A percentile compares a stretch with the other conserved stretches of the same genome.
These are phyloP conservation scores for Pseudopediastrum boryanum DNA, from an alignment of 139 green algal species.

Conservation along the genomic window DNA sequence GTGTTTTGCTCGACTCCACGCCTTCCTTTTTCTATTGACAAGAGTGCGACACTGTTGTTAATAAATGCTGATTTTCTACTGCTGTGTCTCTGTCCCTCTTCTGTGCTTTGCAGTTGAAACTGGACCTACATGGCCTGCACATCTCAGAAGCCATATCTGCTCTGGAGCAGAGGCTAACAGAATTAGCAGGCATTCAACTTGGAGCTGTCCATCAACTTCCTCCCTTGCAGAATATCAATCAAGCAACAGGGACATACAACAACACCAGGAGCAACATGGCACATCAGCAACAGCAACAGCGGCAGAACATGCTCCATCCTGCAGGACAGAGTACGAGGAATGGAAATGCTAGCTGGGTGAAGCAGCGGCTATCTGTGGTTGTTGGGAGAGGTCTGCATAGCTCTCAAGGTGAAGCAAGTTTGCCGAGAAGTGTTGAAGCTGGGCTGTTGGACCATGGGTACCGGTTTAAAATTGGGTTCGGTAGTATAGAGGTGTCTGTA, in stretches of 20 bases:
- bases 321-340: background rate
- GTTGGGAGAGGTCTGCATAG: constrained; percentile 22
- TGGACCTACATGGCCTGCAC: constrained; percentile 33
- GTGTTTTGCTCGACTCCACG: background rate
- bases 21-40: background rate
- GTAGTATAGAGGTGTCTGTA: too few species aligned
- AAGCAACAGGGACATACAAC: background rate
- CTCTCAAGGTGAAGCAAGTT: constrained; percentile 5
- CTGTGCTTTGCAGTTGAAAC: constrained; percentile 1
- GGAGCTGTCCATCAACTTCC: too few species aligned
- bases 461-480: too few species aligned
- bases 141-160: constrained; percentile 6
- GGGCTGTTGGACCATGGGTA: constrained; percentile 11
- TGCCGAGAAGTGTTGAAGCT: constrained; percentile 8
- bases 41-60: background rate
- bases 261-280: constrained; percentile 10
- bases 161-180: constrained; percentile 9
- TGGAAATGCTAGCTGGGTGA: background rate
- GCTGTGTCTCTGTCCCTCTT: background rate
- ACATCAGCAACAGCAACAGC: background rate
- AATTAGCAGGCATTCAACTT: background rate
- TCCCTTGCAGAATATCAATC: too few species aligned
- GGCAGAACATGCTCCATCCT: background rate
- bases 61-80: background rate
- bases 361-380: constrained; percentile 17